Evolutionary conservation across 495 filamentous ascomycete genomes (phyloP).

Genomic region (Neurospora sp.): DNA sequence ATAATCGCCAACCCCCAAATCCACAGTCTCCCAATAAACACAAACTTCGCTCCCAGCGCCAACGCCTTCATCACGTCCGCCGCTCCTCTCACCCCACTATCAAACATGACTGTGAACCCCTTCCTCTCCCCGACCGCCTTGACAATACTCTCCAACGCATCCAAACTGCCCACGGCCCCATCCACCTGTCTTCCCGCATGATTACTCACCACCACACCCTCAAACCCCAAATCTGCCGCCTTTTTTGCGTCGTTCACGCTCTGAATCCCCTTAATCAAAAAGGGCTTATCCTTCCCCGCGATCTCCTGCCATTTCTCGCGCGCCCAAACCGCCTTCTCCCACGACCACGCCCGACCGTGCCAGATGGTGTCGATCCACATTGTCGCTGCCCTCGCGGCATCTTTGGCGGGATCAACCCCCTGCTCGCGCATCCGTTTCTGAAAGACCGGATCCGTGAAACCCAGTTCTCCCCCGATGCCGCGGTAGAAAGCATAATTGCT

Average conservation of each 20-base stretch:
- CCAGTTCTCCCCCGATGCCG: constrained; percentile 34
- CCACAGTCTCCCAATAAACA: constrained; percentile 41
- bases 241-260: constrained; percentile 25
- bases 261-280: constrained; percentile 39
- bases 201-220: constrained; percentile 31
- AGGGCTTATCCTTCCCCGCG: constrained; percentile 35
- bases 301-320: constrained; percentile 39
- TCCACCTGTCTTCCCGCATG: constrained; percentile 39
- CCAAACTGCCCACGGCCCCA: constrained; percentile 32
- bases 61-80: constrained; percentile 42
- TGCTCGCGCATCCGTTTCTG: constrained; percentile 27
- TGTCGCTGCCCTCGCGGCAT: constrained; percentile 11
- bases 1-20: constrained; percentile 41
- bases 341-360: constrained; percentile 41
- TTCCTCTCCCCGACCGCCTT: constrained; percentile 36
- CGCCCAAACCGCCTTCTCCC: constrained; percentile 49
- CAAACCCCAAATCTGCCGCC: constrained; percentile 21
- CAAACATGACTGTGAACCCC: constrained; percentile 35
- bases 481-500: constrained; percentile 47
- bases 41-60: constrained; percentile 43
- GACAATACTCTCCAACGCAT: constrained; percentile 36
- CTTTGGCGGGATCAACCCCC: constrained; percentile 18
- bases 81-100: constrained; percentile 39
- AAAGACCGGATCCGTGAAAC: constrained; percentile 55
- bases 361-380: constrained; percentile 44